Base-by-base conservation (phyloP, 257 asterid genomes). In the Avicennia marina region DNA sequence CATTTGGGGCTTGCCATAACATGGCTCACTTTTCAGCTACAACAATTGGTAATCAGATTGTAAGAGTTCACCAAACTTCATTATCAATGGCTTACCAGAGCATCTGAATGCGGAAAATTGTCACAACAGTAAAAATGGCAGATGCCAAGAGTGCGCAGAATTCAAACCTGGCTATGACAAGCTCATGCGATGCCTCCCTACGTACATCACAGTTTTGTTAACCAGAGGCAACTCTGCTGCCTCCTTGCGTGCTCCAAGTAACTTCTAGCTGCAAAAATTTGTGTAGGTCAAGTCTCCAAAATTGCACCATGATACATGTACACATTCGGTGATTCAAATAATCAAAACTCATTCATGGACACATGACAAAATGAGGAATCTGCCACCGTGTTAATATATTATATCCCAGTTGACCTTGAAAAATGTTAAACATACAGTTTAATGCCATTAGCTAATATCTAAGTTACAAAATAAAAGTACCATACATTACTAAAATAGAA, bases 141-240 rank as follows among this genome's bases (percentile, higher is more conserved):
- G 56, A 42, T 39, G 49, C 47, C 48, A 65, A 26, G 57, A 53
- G 57, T 46, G 63, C 32, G 24, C 1, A 32, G 48, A 12, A 11
- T 4, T 36, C 75, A 15, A 70, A 71, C 81, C 79, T 69, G 72
- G 55, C 0, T 79, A 75, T 15, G 81, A 66, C 60, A 73, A 64
- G 20, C 81, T 58, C 39, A 31, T 17, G 47, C 27, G 91, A 42
- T 56, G 94, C 75, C 90, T 78, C 67, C 91, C 91, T 1, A 85
- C 44, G 73, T 90, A 75, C 96, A 90, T 68, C 82, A 80, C 87
- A 13, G 89, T 67, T 70, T 76, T 85, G 80, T 88, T 91, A 41
- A 91, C 93, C 54, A 91, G 66, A 18, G 98, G 98, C 71, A 91
- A 58, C 56, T 81, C 88, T 32, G 96, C 98, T 34, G 80, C 6